Evolutionary conservation across 2,329 filamentous ascomycete genomes (phyloP).

Genomic region (Torrubiella hemipterigena): DNA sequence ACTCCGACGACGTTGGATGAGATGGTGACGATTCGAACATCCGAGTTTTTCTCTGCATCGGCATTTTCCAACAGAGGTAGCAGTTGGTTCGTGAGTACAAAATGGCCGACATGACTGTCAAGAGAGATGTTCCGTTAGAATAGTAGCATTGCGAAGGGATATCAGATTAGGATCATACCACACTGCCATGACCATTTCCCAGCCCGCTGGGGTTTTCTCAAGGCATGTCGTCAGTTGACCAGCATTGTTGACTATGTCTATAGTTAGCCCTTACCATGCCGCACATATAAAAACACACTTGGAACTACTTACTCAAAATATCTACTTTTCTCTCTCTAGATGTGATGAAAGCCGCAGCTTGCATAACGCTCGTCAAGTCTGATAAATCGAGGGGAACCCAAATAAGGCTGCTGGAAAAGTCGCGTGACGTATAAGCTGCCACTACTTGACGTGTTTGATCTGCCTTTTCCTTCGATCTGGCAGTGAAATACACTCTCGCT

Average conservation of each 20-base stretch:
- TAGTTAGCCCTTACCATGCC: neutral
- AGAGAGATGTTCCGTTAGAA: constrained; percentile 5
- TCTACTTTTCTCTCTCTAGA: constrained; percentile 12
- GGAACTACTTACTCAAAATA: constrained; percentile 12
- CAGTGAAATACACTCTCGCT: too few species aligned
- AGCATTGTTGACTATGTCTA: constrained; percentile 15
- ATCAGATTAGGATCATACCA: constrained; percentile 6
- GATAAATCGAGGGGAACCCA: constrained; percentile 14
- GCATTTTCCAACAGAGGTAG: constrained; percentile 15
- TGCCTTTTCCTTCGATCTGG: too few species aligned
- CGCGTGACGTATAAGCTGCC: too few species aligned
- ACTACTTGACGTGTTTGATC: too few species aligned
- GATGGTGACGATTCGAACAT: constrained; percentile 14
- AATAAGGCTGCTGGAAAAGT: too few species aligned
- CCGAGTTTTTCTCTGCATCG: constrained; percentile 5
- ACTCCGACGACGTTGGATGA: constrained; percentile 8
- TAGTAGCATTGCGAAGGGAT: neutral
- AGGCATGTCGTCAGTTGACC: constrained; percentile 3
- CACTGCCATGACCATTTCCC: constrained; percentile 13
- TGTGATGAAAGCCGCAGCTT: constrained; percentile 11
- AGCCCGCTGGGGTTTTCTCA: constrained; percentile 8
- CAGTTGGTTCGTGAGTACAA: constrained; percentile 13
- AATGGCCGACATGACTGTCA: constrained; percentile 16
- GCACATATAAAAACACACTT: neutral
- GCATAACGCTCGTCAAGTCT: constrained; percentile 9